Conservation (phyloP, 768 basidiomycete species). For the Suillus decipiens region DNA sequence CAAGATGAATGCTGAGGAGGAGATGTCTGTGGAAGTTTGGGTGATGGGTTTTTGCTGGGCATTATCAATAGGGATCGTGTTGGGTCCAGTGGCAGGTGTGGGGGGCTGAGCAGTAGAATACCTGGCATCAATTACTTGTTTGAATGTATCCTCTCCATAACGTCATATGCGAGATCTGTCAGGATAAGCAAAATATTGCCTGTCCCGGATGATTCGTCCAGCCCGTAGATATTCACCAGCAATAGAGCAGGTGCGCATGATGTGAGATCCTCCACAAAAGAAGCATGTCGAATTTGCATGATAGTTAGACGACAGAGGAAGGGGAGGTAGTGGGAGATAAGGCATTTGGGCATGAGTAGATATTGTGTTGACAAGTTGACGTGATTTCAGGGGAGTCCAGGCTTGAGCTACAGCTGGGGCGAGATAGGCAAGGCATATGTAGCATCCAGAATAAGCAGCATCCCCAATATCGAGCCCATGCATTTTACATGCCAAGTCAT, state of each 20-base stretch:
- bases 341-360: rapidly evolving
- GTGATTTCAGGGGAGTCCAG: too few relatives aligned
- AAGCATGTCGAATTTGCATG: neutral
- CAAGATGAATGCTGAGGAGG: neutral
- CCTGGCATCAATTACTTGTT: neutral
- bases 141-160: neutral
- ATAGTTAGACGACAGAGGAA: too few relatives aligned
- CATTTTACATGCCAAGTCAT: too few relatives aligned
- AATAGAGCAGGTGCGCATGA: neutral
- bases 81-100: neutral
- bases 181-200: neutral
- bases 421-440: neutral
- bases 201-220: neutral
- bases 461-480: neutral
- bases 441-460: neutral
- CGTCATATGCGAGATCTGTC: neutral
- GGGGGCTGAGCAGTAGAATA: neutral
- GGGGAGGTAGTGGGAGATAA: neutral
- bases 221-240: neutral
- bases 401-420: neutral
- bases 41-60: rapidly evolving
- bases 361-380: too few relatives aligned
- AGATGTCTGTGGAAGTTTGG: rapidly evolving
- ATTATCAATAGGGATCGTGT: neutral
- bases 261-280: neutral